phyloP scores from a whole-genome alignment of 305 asterid genomes.

The Solanum hybrid region DNA sequence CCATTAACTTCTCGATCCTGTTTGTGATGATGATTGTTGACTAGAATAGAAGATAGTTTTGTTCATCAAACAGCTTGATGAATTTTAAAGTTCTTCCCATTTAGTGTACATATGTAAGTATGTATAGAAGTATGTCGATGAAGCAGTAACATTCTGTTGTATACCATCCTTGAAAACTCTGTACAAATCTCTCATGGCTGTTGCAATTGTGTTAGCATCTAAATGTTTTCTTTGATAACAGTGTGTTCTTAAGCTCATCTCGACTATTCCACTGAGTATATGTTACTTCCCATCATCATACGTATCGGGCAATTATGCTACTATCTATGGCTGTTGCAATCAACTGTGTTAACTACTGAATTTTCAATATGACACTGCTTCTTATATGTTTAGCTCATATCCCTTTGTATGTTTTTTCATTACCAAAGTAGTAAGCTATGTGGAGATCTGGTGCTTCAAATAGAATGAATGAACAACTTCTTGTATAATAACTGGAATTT shows the following conservation, averaged over 20 bases:
- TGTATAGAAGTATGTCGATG: background rate
- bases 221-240: background rate
- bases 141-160: background rate
- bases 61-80: background rate
- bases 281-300: background rate
- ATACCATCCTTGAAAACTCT: background rate
- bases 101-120: background rate
- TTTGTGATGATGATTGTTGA: background rate
- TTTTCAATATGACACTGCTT: background rate
- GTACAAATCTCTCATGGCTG: background rate
- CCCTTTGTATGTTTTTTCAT: background rate
- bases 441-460: background rate
- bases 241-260: background rate
- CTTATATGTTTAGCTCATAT: background rate
- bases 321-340: background rate
- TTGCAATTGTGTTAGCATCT: background rate
- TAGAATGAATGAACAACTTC: background rate
- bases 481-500: background rate
- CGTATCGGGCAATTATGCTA: background rate
- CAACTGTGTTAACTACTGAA: background rate
- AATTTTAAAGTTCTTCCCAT: background rate
- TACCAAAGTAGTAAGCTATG: background rate
- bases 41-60: background rate
- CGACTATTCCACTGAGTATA: background rate
- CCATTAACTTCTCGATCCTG: background rate